Conservation (phyloP, 495 filamentous ascomycete species). For the Penicillium bialowiezense region DNA sequence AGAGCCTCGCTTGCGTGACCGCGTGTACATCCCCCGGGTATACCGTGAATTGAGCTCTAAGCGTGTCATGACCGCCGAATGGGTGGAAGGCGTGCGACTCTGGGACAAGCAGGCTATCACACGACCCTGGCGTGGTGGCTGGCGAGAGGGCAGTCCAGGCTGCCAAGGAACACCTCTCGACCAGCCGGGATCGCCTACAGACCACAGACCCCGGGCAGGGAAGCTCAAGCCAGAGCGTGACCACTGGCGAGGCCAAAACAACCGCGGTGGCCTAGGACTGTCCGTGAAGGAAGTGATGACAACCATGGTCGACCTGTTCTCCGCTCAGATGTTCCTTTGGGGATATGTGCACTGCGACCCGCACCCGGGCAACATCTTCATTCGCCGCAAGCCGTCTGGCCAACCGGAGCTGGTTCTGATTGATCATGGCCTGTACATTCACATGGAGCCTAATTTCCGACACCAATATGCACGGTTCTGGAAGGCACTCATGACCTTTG, state of each 20-base stretch:
- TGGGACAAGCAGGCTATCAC: constrained; percentile 84
- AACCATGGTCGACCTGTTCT: constrained; percentile 93
- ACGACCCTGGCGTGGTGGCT: constrained; percentile 70
- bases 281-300: constrained; percentile 84
- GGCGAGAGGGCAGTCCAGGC: constrained; percentile 71
- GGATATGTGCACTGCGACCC: constrained; percentile 93
- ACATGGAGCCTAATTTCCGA: constrained; percentile 79
- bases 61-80: constrained; percentile 91
- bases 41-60: constrained; percentile 78
- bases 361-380: constrained; percentile 96
- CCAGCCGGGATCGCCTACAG: constrained; percentile 27
- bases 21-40: constrained; percentile 85
- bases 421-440: constrained; percentile 94
- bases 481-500: constrained; percentile 89
- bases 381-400: constrained; percentile 77
- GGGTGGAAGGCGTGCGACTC: constrained; percentile 90
- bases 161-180: constrained; percentile 67
- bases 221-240: constrained; percentile 74
- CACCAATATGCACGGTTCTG: constrained; percentile 91
- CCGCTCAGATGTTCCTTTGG: constrained; percentile 95
- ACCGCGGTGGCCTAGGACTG: constrained; percentile 77
- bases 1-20: constrained; percentile 70
- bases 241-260: constrained; percentile 70
- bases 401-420: constrained; percentile 89
- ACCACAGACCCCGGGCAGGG: constrained; percentile 38